Conservation (phyloP, 1,139 yeast species). For the Tardiomyces depauwii region DNA sequence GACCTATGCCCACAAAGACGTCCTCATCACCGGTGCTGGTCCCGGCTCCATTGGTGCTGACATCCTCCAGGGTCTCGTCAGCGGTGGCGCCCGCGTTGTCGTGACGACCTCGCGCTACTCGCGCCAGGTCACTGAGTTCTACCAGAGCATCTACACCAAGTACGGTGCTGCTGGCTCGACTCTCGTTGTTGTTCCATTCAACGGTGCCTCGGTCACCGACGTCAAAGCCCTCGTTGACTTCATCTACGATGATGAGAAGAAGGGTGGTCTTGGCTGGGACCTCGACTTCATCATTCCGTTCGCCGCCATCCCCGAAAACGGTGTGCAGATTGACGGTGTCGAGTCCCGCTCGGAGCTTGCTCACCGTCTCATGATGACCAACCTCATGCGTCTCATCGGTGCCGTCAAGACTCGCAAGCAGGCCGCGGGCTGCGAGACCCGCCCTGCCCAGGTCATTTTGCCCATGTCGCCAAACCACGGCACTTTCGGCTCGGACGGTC, state of each 20-base stretch:
- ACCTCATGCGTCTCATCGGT: conserved; percentile 85
- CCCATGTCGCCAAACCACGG: conserved; percentile 99
- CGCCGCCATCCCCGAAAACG: conserved; percentile 98
- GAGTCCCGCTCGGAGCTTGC: conserved; percentile 96
- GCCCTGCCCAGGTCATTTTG: conserved; percentile 95
- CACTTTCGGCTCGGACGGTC: conserved; percentile 95
- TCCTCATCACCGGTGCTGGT: conserved; percentile 96
- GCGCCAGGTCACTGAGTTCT: conserved; percentile 87
- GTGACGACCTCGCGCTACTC: conserved; percentile 96
- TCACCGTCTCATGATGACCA: conserved; percentile 96
- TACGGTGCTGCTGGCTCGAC: conserved; percentile 88
- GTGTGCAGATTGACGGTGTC: conserved; percentile 85
- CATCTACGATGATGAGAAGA: conserved; percentile 63
- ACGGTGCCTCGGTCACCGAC: conserved; percentile 94
- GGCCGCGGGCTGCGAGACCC: conserved; percentile 65
- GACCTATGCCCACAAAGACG: conserved; percentile 79
- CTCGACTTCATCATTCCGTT: conserved; percentile 92
- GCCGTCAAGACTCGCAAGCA: conserved; percentile 76
- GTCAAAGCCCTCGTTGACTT: conserved; percentile 75
- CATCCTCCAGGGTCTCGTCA: conserved; percentile 81
- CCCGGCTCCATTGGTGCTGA: conserved; percentile 98
- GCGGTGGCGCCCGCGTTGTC: conserved; percentile 97
- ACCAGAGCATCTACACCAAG: conserved; percentile 86
- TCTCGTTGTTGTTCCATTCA: conserved; percentile 92
- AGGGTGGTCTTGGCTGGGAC: conserved; percentile 97